Evolutionary conservation across 1,284 basidiomycete genomes (phyloP).

Genomic region (Heliocybe sulcata): DNA sequence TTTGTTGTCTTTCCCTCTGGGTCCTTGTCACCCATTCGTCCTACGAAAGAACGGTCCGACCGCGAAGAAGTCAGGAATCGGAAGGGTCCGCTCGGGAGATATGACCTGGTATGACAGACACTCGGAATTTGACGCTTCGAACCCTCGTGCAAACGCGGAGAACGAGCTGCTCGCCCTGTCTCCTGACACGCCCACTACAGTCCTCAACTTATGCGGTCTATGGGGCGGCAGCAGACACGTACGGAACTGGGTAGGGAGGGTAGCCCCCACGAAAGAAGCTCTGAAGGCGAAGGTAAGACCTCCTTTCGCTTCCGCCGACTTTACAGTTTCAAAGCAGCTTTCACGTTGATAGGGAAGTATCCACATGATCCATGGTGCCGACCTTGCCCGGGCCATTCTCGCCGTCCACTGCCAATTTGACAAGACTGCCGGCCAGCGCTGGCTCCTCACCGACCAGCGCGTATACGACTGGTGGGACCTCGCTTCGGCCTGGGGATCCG

Average conservation of each 20-base stretch:
- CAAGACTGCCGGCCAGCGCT: constrained; percentile 39
- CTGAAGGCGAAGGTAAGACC: constrained; percentile 37
- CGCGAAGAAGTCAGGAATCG: constrained; percentile 6
- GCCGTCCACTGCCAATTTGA: constrained; percentile 37
- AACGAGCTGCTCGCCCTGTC: constrained; percentile 45
- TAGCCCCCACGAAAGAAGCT: constrained; percentile 48
- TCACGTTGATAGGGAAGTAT: constrained; percentile 35
- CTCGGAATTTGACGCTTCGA: constrained; percentile 31
- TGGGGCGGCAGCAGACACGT: constrained; percentile 48
- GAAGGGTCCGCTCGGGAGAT: constrained; percentile 5
- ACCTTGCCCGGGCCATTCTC: constrained; percentile 51
- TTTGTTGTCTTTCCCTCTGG: neutral
- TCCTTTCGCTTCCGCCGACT: neutral
- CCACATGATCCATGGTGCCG: constrained; percentile 52
- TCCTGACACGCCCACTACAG: constrained; percentile 34
- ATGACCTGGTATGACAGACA: constrained; percentile 44
- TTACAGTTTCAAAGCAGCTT: neutral
- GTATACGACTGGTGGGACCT: constrained; percentile 69
- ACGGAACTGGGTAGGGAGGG: constrained; percentile 42
- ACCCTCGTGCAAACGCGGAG: constrained; percentile 42
- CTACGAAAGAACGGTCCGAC: constrained; percentile 15
- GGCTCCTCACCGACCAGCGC: constrained; percentile 50
- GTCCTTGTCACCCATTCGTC: neutral
- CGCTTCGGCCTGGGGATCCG: constrained; percentile 42
- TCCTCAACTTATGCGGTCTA: constrained; percentile 56